Base-by-base conservation (phyloP, 352 stramenopile species). In the Globisporangium viniferum region DNA sequence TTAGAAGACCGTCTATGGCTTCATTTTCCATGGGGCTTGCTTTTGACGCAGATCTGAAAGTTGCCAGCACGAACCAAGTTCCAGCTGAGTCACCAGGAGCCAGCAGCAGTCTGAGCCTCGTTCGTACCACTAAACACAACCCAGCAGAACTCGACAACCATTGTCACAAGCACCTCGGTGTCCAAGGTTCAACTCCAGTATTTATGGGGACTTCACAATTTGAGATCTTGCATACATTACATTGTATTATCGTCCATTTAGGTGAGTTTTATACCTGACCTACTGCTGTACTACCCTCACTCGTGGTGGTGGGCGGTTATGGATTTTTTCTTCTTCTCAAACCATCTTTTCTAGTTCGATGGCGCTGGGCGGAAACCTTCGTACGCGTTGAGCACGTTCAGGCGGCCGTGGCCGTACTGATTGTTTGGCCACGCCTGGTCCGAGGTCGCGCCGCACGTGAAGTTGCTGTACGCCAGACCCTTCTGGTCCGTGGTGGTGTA, bases 361-460 rank as follows among this genome's bases (percentile, higher is more conserved):
- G 51, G 51, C 24, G 59, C 59, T 56, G 66, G 66, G 36, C 67
- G 67, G 51, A 63, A 72, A 60, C 67, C 67, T 39, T 68, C 39
- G 67, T 72, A 72, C 53, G 67, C 67, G 61, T 64, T 72, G 54
- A 69, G 10, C 2, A 72, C 54, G 61, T 72, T 72, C 12, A 72
- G 36, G 31, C 60, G 67, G 20, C 67, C 67, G 53, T 77, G 62
- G 51, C 75, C 77, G 41, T 61, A 82, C 57, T 76, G 69, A 64
- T 85, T 82, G 69, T 82, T 85, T 3, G 75, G 77, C 66, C 68
- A 77, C 29, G 39, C 62, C 4, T n/a, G 41, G 62, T 76, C 75
- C 18, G 41, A 46, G 0, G 77, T 76, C 5, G 51, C 41, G 10
- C 72, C 73, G 60, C 74, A 84, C 33, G 60, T 73, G 36, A 67